These are phyloP conservation scores for Bidens hawaiensis DNA, from an alignment of 140 eudicot genomes.

Conservation along the genomic window DNA sequence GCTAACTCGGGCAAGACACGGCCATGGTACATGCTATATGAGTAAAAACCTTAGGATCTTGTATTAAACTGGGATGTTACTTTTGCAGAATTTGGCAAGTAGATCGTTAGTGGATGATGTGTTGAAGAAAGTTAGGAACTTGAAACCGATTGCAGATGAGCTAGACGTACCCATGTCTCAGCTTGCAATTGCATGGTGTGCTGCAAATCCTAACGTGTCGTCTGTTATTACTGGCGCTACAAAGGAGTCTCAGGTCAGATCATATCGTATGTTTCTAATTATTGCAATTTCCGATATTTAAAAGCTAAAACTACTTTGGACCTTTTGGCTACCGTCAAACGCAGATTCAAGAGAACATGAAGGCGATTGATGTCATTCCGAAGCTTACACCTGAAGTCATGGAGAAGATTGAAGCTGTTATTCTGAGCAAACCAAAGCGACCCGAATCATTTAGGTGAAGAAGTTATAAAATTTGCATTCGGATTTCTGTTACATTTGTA, in stretches of 20 bases:
- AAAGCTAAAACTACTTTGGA: not conserved
- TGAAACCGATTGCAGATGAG: slow-evolving; percentile 79
- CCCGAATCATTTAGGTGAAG: slow-evolving; percentile 68
- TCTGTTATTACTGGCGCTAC: slow-evolving; percentile 90
- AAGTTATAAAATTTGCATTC: not conserved
- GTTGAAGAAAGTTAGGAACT: slow-evolving; percentile 62
- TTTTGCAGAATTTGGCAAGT: slow-evolving; percentile 69
- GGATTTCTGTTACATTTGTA: not conserved
- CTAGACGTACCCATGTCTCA: slow-evolving; percentile 80
- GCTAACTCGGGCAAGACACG: not conserved
- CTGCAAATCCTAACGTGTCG: slow-evolving; percentile 86
- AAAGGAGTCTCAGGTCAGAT: slow-evolving; percentile 72
- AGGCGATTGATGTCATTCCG: slow-evolving; percentile 68
- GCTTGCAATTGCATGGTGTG: slow-evolving; percentile 97
- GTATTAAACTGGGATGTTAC: not conserved
- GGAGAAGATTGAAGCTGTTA: slow-evolving; percentile 86
- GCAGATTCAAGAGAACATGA: slow-evolving; percentile 91
- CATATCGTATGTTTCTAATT: not conserved
- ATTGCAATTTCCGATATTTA: not conserved
- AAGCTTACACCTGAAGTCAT: slow-evolving; percentile 74
- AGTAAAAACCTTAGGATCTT: not conserved
- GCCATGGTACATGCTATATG: not conserved
- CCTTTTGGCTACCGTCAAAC: slow-evolving; percentile 1
- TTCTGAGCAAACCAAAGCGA: slow-evolving; percentile 86
- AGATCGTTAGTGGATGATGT: slow-evolving; percentile 87